A percentile compares a stretch with the other conserved stretches of the same genome.
Conservation (phyloP, 441 rosid genomes). For the Dalechampia spathulata region DNA sequence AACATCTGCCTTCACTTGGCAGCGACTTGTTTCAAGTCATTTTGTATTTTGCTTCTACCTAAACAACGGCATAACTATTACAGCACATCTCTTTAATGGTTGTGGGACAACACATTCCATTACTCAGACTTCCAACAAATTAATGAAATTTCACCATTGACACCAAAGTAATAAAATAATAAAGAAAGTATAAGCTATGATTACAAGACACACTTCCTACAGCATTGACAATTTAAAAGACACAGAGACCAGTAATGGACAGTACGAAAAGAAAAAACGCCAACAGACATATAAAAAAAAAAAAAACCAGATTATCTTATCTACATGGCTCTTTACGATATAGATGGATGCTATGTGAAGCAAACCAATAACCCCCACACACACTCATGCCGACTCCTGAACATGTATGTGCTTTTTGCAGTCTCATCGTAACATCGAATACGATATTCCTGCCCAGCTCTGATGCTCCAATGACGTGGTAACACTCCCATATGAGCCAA, state of each 20-base stretch:
- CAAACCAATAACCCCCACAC: conserved; percentile 9
- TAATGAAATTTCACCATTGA: conserved; percentile 20
- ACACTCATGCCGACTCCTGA: conserved; percentile 6
- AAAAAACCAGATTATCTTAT: not conserved
- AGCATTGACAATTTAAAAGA: not conserved
- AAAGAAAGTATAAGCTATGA: not conserved
- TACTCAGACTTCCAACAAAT: conserved; percentile 17
- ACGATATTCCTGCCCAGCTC: not conserved
- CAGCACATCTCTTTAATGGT: too few species aligned
- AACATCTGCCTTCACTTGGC: too few species aligned
- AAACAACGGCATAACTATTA: too few species aligned
- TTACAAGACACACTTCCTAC: conserved; percentile 9
- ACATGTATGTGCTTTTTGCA: not conserved
- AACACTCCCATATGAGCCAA: not conserved
- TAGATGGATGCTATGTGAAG: conserved; percentile 4
- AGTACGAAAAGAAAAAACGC: not conserved
- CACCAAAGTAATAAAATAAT: not conserved
- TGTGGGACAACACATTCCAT: not conserved
- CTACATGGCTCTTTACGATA: conserved; percentile 14
- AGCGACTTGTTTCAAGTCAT: too few species aligned
- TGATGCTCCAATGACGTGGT: not conserved
- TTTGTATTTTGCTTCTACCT: too few species aligned
- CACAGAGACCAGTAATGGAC: not conserved
- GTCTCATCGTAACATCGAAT: not conserved
- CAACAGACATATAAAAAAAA: not conserved